phyloP scores from a whole-genome alignment of 2,329 filamentous ascomycete genomes.

The Ceratocystis lukuohia region DNA sequence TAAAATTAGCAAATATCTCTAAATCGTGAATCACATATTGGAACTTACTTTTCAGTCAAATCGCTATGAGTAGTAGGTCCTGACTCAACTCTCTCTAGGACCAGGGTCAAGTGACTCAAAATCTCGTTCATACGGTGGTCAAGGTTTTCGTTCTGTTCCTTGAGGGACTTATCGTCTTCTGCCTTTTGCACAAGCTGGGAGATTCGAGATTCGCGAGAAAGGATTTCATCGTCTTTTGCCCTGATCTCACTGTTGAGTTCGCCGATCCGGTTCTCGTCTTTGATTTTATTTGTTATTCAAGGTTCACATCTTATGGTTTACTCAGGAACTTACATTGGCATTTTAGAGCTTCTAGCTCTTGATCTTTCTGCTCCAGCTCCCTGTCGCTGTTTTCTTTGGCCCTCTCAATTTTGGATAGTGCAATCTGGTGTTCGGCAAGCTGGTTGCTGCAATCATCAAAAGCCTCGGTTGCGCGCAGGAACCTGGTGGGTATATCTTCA shows the following conservation, averaged over 20 bases:
- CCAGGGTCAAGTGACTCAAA: not conserved
- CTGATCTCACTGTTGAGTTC: slow-evolving; percentile 6
- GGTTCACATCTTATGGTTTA: not conserved
- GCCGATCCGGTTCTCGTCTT: slow-evolving; percentile 7
- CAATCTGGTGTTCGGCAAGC: slow-evolving; percentile 5
- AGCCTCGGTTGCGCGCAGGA: not conserved
- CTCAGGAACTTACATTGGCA: slow-evolving; percentile 7
- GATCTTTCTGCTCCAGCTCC: not conserved
- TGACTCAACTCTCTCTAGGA: not conserved
- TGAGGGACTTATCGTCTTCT: not conserved
- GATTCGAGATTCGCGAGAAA: not conserved
- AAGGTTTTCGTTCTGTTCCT: slow-evolving; percentile 1
- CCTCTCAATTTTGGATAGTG: not conserved
- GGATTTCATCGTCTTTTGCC: slow-evolving; percentile 6
- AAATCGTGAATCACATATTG: too few species aligned
- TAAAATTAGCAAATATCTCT: not conserved
- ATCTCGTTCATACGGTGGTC: not conserved
- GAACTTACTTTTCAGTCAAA: not conserved
- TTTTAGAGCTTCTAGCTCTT: not conserved
- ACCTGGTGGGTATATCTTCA: not conserved
- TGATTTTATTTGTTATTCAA: not conserved
- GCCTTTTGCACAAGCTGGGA: slow-evolving; percentile 13
- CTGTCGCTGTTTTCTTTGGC: not conserved
- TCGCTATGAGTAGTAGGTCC: not conserved
- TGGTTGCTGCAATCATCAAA: not conserved